phyloP scores from a whole-genome alignment of 345 rosid species.

The Alliaria petiolata region DNA sequence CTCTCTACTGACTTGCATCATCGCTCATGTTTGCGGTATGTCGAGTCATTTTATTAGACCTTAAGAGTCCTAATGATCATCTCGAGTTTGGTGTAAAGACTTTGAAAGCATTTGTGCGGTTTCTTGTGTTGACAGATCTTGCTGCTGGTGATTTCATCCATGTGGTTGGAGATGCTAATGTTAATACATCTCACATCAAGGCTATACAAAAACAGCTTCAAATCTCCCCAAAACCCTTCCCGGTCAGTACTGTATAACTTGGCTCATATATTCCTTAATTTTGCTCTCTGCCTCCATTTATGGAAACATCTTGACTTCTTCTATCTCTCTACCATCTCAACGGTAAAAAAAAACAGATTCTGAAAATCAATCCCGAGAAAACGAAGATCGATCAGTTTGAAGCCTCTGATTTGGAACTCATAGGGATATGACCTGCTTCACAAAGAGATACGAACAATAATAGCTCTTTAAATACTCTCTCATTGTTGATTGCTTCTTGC shows the following conservation, averaged over 20 bases:
- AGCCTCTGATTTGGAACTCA: slow-evolving; percentile 64
- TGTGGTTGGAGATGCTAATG: slow-evolving; percentile 68
- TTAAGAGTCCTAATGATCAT: background rate
- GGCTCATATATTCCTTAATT: background rate
- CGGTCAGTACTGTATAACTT: slow-evolving; percentile 49
- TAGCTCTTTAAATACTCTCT: background rate
- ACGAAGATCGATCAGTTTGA: slow-evolving; percentile 66
- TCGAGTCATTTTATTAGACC: too few species aligned
- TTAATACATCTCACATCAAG: slow-evolving; percentile 51
- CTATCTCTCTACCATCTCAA: background rate
- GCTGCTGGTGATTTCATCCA: slow-evolving; percentile 77
- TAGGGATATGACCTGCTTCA: slow-evolving; percentile 50
- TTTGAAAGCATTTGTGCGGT: background rate
- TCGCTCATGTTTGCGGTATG: slow-evolving; percentile 91
- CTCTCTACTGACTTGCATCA: slow-evolving; percentile 80
- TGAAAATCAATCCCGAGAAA: slow-evolving; percentile 78
- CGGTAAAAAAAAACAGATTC: slow-evolving; percentile 45
- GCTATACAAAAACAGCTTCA: slow-evolving; percentile 77
- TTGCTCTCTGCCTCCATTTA: background rate
- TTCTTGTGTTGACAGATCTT: slow-evolving; percentile 48
- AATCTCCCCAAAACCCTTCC: slow-evolving; percentile 78
- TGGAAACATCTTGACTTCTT: background rate
- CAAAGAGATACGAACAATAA: slow-evolving; percentile 22
- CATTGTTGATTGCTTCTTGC: background rate
- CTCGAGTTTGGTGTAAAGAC: background rate